phyloP scores from a whole-genome alignment of 805 yeast species.

The Tetrapisispora iriomotensis region DNA sequence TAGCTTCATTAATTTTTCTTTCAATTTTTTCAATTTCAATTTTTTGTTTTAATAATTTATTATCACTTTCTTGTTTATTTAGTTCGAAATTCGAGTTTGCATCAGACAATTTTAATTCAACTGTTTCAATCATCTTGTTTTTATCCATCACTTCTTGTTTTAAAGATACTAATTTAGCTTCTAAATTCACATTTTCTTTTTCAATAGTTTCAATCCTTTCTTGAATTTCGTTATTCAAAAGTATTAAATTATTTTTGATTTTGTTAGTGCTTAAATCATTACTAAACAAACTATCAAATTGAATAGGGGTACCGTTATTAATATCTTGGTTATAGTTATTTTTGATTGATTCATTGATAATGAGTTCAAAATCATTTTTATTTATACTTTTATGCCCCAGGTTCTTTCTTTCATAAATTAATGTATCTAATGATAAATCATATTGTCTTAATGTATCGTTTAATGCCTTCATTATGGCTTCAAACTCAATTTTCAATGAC shows the following conservation, averaged over 20 bases:
- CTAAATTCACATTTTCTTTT: slow-evolving; percentile 27
- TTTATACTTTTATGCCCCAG: slow-evolving; percentile 18
- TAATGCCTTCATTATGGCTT: slow-evolving; percentile 40
- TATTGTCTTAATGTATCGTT: slow-evolving; percentile 46
- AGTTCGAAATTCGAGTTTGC: slow-evolving; percentile 47
- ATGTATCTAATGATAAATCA: slow-evolving; percentile 41
- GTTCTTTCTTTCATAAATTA: slow-evolving; percentile 13
- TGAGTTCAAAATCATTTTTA: slow-evolving; percentile 19
- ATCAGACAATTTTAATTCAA: slow-evolving; percentile 47
- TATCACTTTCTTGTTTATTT: slow-evolving; percentile 44
- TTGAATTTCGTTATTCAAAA: slow-evolving; percentile 30
- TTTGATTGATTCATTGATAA: slow-evolving; percentile 27
- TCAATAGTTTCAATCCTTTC: slow-evolving; percentile 15
- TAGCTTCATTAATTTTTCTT: slow-evolving; percentile 12
- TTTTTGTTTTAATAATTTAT: slow-evolving; percentile 36
- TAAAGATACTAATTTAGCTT: slow-evolving; percentile 48
- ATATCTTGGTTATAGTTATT: slow-evolving; percentile 10
- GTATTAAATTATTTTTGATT: slow-evolving; percentile 23
- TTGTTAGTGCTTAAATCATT: slow-evolving; percentile 16
- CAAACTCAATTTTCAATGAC: slow-evolving; percentile 42
- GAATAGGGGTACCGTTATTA: slow-evolving; percentile 8
- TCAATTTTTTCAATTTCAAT: slow-evolving; percentile 60
- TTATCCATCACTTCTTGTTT: slow-evolving; percentile 48
- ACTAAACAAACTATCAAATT: slow-evolving; percentile 9
- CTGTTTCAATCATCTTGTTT: slow-evolving; percentile 44